A percentile compares a stretch with the other conserved stretches of the same genome.
Conservation (phyloP, 352 stramenopile genomes). For the Phytophthora ohioensis region DNA sequence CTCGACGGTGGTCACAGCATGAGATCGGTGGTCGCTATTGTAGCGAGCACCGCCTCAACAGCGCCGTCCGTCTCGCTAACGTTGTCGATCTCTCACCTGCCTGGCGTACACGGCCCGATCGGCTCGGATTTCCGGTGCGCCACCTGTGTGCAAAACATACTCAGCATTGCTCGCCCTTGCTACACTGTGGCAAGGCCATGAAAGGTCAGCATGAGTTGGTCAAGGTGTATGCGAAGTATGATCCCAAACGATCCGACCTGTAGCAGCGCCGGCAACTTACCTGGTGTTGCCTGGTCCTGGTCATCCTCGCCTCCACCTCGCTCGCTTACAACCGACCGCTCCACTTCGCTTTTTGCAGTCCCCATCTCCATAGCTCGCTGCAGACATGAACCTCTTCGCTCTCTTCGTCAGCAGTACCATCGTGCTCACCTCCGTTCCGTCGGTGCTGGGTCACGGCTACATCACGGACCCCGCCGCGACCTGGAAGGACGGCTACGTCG, state of each 20-base stretch:
- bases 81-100: no score
- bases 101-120: background rate
- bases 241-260: constrained; percentile 20
- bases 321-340: background rate
- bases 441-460: constrained; percentile 41
- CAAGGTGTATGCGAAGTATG: constrained; percentile 1
- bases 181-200: background rate
- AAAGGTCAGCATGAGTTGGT: constrained; percentile 13
- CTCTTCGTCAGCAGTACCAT: constrained; percentile 18
- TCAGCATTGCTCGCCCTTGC: background rate
- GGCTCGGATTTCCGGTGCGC: constrained; percentile 22
- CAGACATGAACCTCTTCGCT: constrained; percentile 32
- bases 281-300: background rate
- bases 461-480: constrained; percentile 49
- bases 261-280: background rate
- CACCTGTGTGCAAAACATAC: constrained; percentile 32
- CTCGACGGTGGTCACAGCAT: background rate
- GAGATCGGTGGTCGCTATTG: no score
- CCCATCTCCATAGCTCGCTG: constrained; percentile 7
- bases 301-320: background rate
- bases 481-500: constrained; percentile 53
- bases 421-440: constrained; percentile 18
- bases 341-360: constrained; percentile 30
- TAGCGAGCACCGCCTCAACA: no score
- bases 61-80: no score